Base-by-base conservation (phyloP, 148 eudicot genomes). In the Persicaria maculosa region DNA sequence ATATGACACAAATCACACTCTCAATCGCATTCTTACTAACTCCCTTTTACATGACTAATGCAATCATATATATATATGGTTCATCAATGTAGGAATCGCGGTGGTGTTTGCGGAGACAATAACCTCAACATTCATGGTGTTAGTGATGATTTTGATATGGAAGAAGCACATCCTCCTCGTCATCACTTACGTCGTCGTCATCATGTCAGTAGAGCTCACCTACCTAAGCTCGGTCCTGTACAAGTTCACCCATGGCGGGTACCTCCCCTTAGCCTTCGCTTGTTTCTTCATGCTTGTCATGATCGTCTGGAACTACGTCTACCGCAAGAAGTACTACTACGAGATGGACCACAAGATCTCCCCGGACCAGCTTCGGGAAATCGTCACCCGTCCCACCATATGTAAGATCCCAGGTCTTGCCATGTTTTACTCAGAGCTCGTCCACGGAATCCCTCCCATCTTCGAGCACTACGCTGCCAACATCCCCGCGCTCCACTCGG, bases 391-490 rank as follows among this genome's bases (percentile, higher is more conserved):
- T 5, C 5, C 71, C 0, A 79, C 77, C 70, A 20, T 84, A 1
- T 71, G 74, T 71, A 80, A 82, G 14, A 61, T 86, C 14, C 85
- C 82, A 0, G 87, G 86, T 0, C 52, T 86, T 43, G 85, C 84
- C 0, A 72, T 86, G 22, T 84, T 86, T 48, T 81, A 86, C 80
- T 82, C 87, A 3, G 85, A 84, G 46, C 84, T 84, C 1, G 85
- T 84, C 3, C 85, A 84, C 15, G 87, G 89, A 0, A 82, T 86
- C 9, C 84, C 89, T 4, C 89, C 89, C 5, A 80, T 86, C 31
- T 86, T 86, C 47, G 77, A 80, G 55, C 78, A 80, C 48, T 86
- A 86, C 11, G 65, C 82, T 8, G 80, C 47, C 8, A 86, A 84
- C 10, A 72, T 86, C 15, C 80, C 77, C 0, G 82, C 87, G 4